Conservation (phyloP, 805 yeast species). For the Kluyveromyces aestuarii region DNA sequence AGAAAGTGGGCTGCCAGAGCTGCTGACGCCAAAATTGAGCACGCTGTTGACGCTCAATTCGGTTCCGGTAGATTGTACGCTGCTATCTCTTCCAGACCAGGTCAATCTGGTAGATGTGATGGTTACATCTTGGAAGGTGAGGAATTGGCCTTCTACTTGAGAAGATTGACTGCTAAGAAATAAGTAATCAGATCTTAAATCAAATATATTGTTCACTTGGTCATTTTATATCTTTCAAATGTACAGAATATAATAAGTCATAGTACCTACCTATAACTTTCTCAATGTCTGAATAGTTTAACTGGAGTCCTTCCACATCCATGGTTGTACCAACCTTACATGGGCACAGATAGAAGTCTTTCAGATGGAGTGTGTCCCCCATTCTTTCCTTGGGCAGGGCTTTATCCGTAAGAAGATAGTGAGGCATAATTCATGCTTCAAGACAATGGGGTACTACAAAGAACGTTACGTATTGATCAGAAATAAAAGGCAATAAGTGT, state of each 20-base stretch:
- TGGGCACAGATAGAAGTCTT: too few relatives aligned
- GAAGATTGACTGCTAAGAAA: constrained; percentile 99
- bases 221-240: constrained; percentile 3
- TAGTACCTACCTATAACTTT: constrained; percentile 2
- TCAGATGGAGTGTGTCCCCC: too few relatives aligned
- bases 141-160: constrained; percentile 99
- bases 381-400: too few relatives aligned
- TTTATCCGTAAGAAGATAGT: too few relatives aligned
- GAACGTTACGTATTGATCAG: not conserved
- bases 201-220: not conserved
- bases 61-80: constrained; percentile 99
- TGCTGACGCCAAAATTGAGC: constrained; percentile 73
- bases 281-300: not conserved
- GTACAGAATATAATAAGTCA: constrained; percentile 4
- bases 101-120: constrained; percentile 99
- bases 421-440: too few relatives aligned
- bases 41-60: constrained; percentile 92
- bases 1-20: constrained; percentile 94
- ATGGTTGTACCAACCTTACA: too few relatives aligned
- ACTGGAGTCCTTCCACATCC: too few relatives aligned
- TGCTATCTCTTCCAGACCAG: constrained; percentile 98
- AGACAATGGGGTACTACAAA: too few relatives aligned
- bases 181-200: constrained; percentile 35
- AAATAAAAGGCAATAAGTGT: constrained; percentile 21
- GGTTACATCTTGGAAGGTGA: constrained; percentile 99